Evolutionary conservation across 805 yeast species (phyloP), one percentile per base, ranked within the genome.

Genomic region (Zygosaccharomyces kombuchaensis): DNA sequence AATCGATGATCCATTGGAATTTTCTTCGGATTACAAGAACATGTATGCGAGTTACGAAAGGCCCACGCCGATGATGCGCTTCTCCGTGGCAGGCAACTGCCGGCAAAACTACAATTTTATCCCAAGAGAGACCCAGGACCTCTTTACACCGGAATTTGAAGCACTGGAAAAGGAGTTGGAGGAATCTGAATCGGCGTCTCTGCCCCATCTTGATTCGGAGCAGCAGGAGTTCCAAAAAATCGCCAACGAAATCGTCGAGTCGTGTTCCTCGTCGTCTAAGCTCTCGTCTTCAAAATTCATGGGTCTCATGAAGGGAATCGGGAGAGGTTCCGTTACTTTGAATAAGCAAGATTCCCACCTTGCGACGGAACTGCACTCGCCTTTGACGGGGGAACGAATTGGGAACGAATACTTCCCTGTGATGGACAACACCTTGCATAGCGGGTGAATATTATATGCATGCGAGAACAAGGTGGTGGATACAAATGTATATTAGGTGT

Each of bases 251-350:
- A 59, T 63, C 6, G 51, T 60, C 0, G 56, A 57, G 8, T 45
- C 57, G 2, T 48, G 52, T 23, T 43, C 59, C 1, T 29, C 51
- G 27, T 45, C 45, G 12, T 41, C 58, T 6, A 59, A 62, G 39
- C 50, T 63, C 2, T 46, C 55, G 9, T 51, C 53, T 2, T 62
- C 67, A 2, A 62, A 62, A 43, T 63, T 63, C 31, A 49, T 63
- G 46, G 54, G 55, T 1, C 45, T 64, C 19, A 57, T 64, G 65
- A 55, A 58, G 43, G 55, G 51, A 14, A 52, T 64, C 6, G 58
- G 65, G 30, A 64, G 56, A 14, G 68, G 67, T 3, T 56, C 51
- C 1, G 62, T 63, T n/a, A 59, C 65, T 10, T 25, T 60, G 16
- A 53, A 55, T 21, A 52, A 39, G 35, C 41, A 44, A 17, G 51